These are phyloP conservation scores for Castanea sativa DNA, from an alignment of 306 rosid species.

Conservation along the genomic window DNA sequence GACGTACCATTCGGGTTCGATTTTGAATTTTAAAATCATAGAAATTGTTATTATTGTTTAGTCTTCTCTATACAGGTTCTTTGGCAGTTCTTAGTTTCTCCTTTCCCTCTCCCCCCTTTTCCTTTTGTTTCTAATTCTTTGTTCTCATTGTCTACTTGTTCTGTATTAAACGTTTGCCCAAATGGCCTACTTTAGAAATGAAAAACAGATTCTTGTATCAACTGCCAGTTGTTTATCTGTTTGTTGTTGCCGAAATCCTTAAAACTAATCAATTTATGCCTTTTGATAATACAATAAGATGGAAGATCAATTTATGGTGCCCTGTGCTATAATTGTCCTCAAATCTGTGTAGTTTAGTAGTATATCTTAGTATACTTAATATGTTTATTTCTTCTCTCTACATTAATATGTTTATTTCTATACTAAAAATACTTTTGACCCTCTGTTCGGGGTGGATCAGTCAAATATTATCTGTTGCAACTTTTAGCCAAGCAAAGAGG, in stretches of 20 bases:
- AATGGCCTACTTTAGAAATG: slow-evolving; percentile 21
- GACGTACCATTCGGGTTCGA: slow-evolving; percentile 28
- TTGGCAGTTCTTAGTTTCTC: slow-evolving; percentile 22
- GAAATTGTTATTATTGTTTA: slow-evolving; percentile 30
- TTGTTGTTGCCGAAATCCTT: not conserved
- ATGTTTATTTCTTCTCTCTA: too few relatives aligned
- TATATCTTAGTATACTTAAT: too few relatives aligned
- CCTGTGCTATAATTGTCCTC: not conserved
- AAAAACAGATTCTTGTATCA: slow-evolving; percentile 20
- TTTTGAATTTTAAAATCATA: slow-evolving; percentile 31
- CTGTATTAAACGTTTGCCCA: slow-evolving; percentile 31
- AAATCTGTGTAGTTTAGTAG: not conserved
- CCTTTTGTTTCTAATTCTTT: not conserved
- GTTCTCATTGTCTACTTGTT: slow-evolving; percentile 15
- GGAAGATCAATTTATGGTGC: not conserved
- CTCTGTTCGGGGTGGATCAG: too few relatives aligned
- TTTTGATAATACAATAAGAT: not conserved
- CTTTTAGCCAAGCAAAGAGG: too few relatives aligned
- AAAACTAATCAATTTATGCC: not conserved
- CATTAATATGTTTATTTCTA: too few relatives aligned
- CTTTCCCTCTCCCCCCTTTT: not conserved
- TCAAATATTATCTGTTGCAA: too few relatives aligned
- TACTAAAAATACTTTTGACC: too few relatives aligned
- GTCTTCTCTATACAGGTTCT: slow-evolving; percentile 38
- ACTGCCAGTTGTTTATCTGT: not conserved